Base-by-base conservation (phyloP, 345 rosid genomes). In the Brassica juncea region DNA sequence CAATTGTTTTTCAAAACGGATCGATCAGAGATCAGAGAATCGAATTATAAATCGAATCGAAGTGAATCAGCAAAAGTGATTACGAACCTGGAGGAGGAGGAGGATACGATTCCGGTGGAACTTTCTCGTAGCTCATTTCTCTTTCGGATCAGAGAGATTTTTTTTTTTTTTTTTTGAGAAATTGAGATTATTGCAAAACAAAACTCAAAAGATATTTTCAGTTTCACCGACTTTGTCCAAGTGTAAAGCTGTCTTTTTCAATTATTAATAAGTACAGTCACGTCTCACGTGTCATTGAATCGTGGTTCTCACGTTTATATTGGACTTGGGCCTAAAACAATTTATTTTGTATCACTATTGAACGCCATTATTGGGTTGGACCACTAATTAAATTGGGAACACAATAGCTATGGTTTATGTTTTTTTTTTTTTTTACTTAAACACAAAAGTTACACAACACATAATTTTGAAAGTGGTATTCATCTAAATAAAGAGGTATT, bases 111-210 rank as follows among this genome's bases (percentile, higher is more conserved):
- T 89, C 88, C 32, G 85, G 87, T 37, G 87, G 84, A 66, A 52
- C 70, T 78, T 74, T 86, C 71, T 88, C 86, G 91, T 91, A 91
- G 78, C 92, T 91, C 94, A 91, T 89, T 21, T 74, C 42, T 55
- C 12, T 88, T 34, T 74, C 27, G 19, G 0, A 49, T 49, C 57
- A 49, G 16, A 47, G 6, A 47, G 15, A 3, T 42, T 37, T 37
- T 8, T 42, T 10, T 39, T 39, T 39, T 34, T 34, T 34, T 6
- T 34, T 34, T 34, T 34, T 6, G 55, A 49, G 19, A 19, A 49
- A 5, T 49, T 4, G 54, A n/a, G 57, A 49, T 49, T 49, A 49
- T 49, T n/a, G 57, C 57, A 49, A 49, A 49, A 49, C 57, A 4
- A 6, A 49, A 49, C 57, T n/a, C 5, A 49, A 49, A n/a, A 49